These are phyloP conservation scores for Castanopsis chinensis DNA, from an alignment of 306 rosid genomes.

Conservation along the genomic window DNA sequence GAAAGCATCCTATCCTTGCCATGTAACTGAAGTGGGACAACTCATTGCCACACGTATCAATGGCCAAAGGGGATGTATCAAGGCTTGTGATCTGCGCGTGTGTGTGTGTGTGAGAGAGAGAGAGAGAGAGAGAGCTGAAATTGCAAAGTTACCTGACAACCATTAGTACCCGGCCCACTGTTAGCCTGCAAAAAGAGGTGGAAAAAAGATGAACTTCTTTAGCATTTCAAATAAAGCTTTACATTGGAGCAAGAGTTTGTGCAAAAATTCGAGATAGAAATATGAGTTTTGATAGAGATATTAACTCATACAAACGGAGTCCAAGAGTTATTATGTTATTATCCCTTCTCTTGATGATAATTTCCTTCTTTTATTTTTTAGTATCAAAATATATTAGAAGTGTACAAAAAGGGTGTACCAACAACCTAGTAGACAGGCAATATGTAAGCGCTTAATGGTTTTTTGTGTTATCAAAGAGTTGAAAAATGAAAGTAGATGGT, in stretches of 20 bases:
- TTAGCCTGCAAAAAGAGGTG: constrained; percentile 71
- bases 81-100: neutral
- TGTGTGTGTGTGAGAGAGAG: neutral
- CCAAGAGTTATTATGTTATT: neutral
- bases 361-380: too few relatives aligned
- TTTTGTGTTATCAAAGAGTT: too few relatives aligned
- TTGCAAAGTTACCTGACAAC: constrained; percentile 70
- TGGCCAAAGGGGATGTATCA: neutral
- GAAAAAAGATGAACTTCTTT: neutral
- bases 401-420: too few relatives aligned
- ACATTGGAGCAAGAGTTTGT: neutral
- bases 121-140: constrained; percentile 9
- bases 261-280: too few relatives aligned
- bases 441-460: too few relatives aligned
- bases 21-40: neutral
- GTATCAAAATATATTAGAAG: too few relatives aligned
- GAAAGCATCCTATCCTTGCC: neutral
- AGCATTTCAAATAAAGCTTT: neutral
- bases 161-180: constrained; percentile 83
- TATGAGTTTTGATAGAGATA: neutral
- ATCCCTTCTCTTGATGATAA: neutral
- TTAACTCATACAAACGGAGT: neutral
- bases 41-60: neutral
- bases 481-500: too few relatives aligned
- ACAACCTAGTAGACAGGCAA: too few relatives aligned